Percentiles rank a stretch among this genome's conserved stretches.
These are phyloP conservation scores for Marasmius sp. DNA, from an alignment of 1,284 basidiomycete genomes.

Conservation along the genomic window DNA sequence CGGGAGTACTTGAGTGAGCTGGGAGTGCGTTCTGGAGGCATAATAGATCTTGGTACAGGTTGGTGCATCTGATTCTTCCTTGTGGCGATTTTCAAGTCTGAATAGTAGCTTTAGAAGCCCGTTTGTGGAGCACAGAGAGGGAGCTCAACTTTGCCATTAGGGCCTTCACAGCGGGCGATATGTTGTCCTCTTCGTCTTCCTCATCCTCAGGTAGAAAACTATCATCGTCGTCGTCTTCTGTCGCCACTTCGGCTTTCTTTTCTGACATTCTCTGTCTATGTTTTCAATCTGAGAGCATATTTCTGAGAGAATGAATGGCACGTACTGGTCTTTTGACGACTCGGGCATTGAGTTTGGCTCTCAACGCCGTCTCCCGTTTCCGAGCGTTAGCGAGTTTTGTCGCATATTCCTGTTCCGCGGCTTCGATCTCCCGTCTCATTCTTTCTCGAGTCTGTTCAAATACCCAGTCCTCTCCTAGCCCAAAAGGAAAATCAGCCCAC, in stretches of 20 bases:
- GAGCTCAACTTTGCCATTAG: conserved; percentile 74
- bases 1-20: conserved; percentile 87
- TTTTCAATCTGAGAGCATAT: neutral
- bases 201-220: conserved; percentile 62
- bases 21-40: conserved; percentile 93
- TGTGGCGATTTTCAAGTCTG: conserved; percentile 27
- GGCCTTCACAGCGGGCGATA: conserved; percentile 78
- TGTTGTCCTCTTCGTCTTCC: conserved; percentile 52
- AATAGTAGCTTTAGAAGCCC: conserved; percentile 7
- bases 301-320: conserved; percentile 3
- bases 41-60: conserved; percentile 86
- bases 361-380: conserved; percentile 60
- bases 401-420: conserved; percentile 62
- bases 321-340: conserved; percentile 62
- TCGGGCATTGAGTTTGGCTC: conserved; percentile 53
- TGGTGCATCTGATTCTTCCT: conserved; percentile 45
- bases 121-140: neutral
- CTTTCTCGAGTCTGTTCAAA: conserved; percentile 73
- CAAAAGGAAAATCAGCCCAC: neutral
- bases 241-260: neutral
- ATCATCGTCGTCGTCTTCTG: conserved; percentile 43
- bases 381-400: conserved; percentile 60
- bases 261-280: conserved; percentile 1
- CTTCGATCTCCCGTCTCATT: conserved; percentile 61
- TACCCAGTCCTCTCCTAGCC: conserved; percentile 78